Conservation (phyloP, 768 basidiomycete genomes). For the Hygrocybe punicea region DNA sequence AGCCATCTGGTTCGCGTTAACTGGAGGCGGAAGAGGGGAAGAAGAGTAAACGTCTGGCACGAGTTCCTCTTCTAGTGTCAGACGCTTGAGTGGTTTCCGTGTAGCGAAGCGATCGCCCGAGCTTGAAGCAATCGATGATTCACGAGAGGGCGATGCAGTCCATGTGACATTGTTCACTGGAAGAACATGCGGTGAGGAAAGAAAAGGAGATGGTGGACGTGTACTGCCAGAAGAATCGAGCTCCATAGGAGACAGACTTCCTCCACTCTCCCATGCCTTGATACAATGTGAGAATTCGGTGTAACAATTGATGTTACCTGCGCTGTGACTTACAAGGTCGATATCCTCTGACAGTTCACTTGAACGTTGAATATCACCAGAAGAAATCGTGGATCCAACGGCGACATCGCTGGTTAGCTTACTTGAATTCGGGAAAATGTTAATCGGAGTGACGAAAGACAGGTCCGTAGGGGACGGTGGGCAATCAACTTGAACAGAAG, state of each 20-base stretch:
- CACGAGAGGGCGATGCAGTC: slow-evolving; percentile 8
- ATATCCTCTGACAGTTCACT: too few species aligned
- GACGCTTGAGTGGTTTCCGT: slow-evolving; percentile 25
- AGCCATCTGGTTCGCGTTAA: background rate
- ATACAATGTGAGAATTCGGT: background rate
- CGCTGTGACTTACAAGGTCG: too few species aligned
- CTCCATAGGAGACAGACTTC: slow-evolving; percentile 62
- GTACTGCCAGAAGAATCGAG: slow-evolving; percentile 48
- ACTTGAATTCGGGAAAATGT: too few species aligned
- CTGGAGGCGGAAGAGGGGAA: background rate
- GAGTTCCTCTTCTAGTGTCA: background rate
- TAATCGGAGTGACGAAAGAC: too few species aligned
- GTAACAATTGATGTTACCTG: too few species aligned
- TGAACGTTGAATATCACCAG: background rate
- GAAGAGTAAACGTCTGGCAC: background rate
- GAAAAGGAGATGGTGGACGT: slow-evolving; percentile 13
- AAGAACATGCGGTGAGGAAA: background rate
- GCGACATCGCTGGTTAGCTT: too few species aligned
- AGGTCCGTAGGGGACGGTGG: too few species aligned
- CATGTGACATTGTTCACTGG: background rate
- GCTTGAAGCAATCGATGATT: slow-evolving; percentile 26
- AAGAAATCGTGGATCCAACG: background rate
- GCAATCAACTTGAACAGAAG: slow-evolving; percentile 3
- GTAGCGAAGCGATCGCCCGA: slow-evolving; percentile 27
- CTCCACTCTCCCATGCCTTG: slow-evolving; percentile 29